Conservation (phyloP, 768 basidiomycete genomes). For the Boletus vinaceobasis region DNA sequence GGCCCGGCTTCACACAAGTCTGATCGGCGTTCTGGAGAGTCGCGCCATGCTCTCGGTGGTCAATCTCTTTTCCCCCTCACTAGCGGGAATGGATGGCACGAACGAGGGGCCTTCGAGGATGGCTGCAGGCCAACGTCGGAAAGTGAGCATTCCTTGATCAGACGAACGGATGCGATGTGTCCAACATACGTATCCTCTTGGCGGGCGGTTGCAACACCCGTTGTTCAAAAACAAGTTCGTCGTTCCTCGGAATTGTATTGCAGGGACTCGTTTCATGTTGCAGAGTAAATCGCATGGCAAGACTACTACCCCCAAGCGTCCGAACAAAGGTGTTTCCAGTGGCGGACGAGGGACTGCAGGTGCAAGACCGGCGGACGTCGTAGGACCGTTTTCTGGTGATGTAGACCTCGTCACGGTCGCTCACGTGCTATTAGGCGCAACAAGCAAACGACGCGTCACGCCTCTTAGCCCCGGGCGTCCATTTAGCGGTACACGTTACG, state of each 20-base stretch:
- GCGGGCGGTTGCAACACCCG: constrained; percentile 20
- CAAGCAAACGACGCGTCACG: not conserved
- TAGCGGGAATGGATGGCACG: too few species aligned
- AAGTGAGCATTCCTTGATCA: too few species aligned
- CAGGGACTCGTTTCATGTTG: not conserved
- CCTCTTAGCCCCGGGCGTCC: not conserved
- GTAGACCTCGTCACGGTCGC: too few species aligned
- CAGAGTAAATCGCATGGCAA: not conserved
- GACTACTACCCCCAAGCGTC: not conserved
- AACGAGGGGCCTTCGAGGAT: too few species aligned
- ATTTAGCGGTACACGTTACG: not conserved
- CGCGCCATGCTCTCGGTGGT: too few species aligned
- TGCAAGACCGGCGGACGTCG: not conserved
- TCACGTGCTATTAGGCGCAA: not conserved
- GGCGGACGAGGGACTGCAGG: not conserved
- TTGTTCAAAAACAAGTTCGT: constrained; percentile 2
- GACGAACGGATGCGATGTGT: too few species aligned
- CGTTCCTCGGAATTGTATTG: constrained; percentile 24
- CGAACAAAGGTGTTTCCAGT: not conserved
- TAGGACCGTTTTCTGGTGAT: not conserved
- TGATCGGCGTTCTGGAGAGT: too few species aligned
- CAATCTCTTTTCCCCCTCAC: too few species aligned
- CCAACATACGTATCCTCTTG: too few species aligned
- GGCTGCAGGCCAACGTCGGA: too few species aligned
- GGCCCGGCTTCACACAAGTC: too few species aligned